Conservation (phyloP, 2,329 filamentous ascomycete species). For the Lachnellula willkommii region DNA sequence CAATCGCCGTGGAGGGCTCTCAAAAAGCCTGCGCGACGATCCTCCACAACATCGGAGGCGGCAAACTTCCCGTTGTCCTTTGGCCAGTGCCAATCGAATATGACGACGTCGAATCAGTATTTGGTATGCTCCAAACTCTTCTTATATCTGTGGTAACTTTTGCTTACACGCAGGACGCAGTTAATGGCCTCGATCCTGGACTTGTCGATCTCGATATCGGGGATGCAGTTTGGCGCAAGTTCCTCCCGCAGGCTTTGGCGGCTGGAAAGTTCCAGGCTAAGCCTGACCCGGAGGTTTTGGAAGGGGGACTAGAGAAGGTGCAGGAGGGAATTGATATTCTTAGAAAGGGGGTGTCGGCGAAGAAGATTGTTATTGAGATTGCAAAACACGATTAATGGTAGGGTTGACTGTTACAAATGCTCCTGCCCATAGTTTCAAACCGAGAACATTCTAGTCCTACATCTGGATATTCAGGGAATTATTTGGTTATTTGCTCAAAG, state of each 20-base stretch:
- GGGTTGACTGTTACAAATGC: too few relatives aligned
- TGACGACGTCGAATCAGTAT: constrained; percentile 25
- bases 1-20: constrained; percentile 22
- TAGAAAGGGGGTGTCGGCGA: constrained; percentile 37
- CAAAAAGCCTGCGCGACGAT: constrained; percentile 29
- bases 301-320: constrained; percentile 38
- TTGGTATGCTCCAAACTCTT: constrained; percentile 21
- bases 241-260: constrained; percentile 35
- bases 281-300: constrained; percentile 36
- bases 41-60: constrained; percentile 24
- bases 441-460: too few relatives aligned
- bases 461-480: too few relatives aligned
- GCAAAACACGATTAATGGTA: neutral
- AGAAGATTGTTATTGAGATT: constrained; percentile 38
- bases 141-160: constrained; percentile 17
- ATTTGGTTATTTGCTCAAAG: too few relatives aligned
- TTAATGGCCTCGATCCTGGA: constrained; percentile 26
- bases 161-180: neutral
- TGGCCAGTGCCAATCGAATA: constrained; percentile 10
- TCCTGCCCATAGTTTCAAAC: too few relatives aligned
- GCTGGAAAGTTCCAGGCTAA: constrained; percentile 34
- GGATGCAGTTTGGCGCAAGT: constrained; percentile 36
- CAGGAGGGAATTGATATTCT: constrained; percentile 37
- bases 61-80: constrained; percentile 14
- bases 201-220: constrained; percentile 28